phyloP scores from a whole-genome alignment of 352 stramenopile species.

The Poterioochromonas sp. region DNA sequence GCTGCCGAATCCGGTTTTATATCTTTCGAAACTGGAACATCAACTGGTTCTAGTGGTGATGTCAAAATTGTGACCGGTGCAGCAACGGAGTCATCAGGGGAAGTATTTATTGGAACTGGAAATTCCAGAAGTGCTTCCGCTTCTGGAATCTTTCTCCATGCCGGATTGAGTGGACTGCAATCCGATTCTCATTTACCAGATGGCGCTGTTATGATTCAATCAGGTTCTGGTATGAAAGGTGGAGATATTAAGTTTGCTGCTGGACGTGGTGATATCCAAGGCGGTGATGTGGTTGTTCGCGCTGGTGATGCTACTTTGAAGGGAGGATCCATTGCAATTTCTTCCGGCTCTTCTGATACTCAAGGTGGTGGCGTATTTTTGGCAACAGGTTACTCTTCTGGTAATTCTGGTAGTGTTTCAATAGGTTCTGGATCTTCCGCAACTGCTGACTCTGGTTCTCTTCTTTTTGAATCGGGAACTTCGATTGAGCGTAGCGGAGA shows the following conservation, averaged over 20 bases:
- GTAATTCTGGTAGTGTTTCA: too few relatives aligned
- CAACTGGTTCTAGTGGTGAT: neutral
- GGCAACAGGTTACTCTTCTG: neutral
- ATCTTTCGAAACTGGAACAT: neutral
- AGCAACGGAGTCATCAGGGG: neutral
- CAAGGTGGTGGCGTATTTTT: neutral
- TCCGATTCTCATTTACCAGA: neutral
- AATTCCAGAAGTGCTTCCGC: neutral
- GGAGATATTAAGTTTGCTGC: neutral
- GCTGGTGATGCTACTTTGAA: neutral
- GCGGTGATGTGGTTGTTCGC: neutral
- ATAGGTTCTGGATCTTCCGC: too few relatives aligned
- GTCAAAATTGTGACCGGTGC: neutral
- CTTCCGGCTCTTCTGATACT: neutral
- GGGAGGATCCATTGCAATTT: neutral
- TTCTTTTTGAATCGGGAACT: too few relatives aligned
- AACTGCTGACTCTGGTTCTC: too few relatives aligned
- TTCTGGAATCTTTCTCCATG: too few relatives aligned
- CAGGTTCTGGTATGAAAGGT: neutral
- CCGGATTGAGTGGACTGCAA: neutral
- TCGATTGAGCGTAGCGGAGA: too few relatives aligned
- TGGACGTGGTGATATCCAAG: neutral
- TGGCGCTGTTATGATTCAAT: neutral
- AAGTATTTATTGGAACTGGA: neutral
- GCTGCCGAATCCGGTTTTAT: too few relatives aligned